A percentile compares a stretch with the other conserved stretches of the same genome.
phyloP scores from a whole-genome alignment of 176 grass and related monocot species.

The Chloris gayana region DNA sequence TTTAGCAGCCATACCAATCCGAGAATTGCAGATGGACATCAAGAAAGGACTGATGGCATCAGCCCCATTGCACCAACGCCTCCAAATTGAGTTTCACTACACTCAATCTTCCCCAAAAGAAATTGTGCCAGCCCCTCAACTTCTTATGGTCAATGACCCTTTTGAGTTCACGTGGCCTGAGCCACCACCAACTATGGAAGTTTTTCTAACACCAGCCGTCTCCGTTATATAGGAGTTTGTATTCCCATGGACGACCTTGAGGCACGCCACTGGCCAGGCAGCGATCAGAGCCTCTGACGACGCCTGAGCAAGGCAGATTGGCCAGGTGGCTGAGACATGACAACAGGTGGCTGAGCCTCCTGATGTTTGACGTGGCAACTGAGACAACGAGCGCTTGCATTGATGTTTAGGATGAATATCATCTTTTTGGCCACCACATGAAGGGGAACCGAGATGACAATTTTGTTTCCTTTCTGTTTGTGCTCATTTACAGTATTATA shows the following conservation, averaged over 20 bases:
- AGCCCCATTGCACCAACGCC: slow-evolving; percentile 56
- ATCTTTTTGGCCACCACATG: slow-evolving; percentile 7
- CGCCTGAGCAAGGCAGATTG: too few species aligned
- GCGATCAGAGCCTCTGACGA: too few species aligned
- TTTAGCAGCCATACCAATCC: slow-evolving; percentile 78
- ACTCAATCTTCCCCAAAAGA: slow-evolving; percentile 35
- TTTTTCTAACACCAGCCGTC: slow-evolving; percentile 25
- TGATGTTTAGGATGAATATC: slow-evolving; percentile 4
- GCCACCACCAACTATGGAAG: slow-evolving; percentile 16
- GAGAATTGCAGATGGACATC: slow-evolving; percentile 72
- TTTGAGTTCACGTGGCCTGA: slow-evolving; percentile 62
- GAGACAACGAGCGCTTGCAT: background rate
- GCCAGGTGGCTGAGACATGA: too few species aligned
- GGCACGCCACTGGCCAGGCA: too few species aligned
- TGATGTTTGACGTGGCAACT: too few species aligned
- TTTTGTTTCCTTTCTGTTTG: slow-evolving; percentile 31
- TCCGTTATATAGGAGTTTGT: slow-evolving; percentile 24
- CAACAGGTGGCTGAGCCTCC: too few species aligned
- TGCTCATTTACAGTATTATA: slow-evolving; percentile 17
- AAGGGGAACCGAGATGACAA: slow-evolving; percentile 12
- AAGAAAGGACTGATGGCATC: slow-evolving; percentile 54
- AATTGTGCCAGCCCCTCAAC: slow-evolving; percentile 8
- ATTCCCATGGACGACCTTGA: too few species aligned
- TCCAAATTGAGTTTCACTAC: slow-evolving; percentile 95
- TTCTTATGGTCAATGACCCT: slow-evolving; percentile 6